A percentile compares a stretch with the other conserved stretches of the same genome.
Evolutionary conservation across 1,284 basidiomycete species (phyloP).

Genomic region (Melampsora americana): DNA sequence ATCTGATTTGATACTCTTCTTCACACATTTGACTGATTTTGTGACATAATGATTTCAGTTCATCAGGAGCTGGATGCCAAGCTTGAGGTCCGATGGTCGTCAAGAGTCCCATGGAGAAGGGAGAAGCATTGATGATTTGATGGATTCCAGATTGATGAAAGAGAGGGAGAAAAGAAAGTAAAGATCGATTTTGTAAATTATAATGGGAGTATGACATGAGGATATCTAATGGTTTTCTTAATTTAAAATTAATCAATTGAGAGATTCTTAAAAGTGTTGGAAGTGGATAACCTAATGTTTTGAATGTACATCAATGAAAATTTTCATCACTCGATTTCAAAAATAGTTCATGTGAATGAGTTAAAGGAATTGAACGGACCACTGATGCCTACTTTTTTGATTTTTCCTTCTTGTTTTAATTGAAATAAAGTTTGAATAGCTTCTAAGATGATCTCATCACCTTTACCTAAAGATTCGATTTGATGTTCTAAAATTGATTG

Average conservation of each 20-base stretch:
- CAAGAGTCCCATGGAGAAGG: slow-evolving; percentile 86
- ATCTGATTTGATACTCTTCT: neutral
- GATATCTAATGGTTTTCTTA: slow-evolving; percentile 70
- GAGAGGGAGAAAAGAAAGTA: slow-evolving; percentile 64
- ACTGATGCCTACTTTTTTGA: slow-evolving; percentile 78
- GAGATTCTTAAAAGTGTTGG: slow-evolving; percentile 79
- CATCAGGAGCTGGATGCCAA: slow-evolving; percentile 80
- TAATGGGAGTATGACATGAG: slow-evolving; percentile 83
- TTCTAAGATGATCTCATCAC: slow-evolving; percentile 73
- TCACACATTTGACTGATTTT: neutral
- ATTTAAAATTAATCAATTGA: slow-evolving; percentile 65
- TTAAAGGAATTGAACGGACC: slow-evolving; percentile 58
- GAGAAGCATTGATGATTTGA: slow-evolving; percentile 78
- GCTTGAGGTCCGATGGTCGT: slow-evolving; percentile 63
- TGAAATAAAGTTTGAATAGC: slow-evolving; percentile 70
- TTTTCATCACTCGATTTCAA: neutral
- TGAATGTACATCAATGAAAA: neutral
- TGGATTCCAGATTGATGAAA: slow-evolving; percentile 63
- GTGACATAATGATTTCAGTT: slow-evolving; percentile 58
- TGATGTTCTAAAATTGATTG: slow-evolving; percentile 59
- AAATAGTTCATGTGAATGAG: neutral
- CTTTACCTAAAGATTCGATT: slow-evolving; percentile 65
- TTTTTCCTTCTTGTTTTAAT: slow-evolving; percentile 72
- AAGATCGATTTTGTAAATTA: slow-evolving; percentile 72
- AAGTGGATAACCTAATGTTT: slow-evolving; percentile 72